These are phyloP conservation scores for Eutrema yunnanense DNA, from an alignment of 345 rosid genomes.

Conservation along the genomic window DNA sequence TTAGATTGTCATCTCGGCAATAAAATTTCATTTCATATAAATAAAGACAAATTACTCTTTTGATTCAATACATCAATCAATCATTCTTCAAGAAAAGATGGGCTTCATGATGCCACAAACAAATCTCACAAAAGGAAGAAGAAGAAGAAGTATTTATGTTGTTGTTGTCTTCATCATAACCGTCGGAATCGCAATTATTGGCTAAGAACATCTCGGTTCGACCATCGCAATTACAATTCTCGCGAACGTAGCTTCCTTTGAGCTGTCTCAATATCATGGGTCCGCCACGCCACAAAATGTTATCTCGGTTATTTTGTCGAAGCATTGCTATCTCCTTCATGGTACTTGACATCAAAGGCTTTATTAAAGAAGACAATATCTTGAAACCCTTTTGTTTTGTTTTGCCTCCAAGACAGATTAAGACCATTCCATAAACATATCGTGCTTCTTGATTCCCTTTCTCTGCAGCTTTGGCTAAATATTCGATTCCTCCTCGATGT, in stretches of 20 bases:
- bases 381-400: neutral
- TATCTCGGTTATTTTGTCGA: neutral
- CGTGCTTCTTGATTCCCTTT: neutral
- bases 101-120: neutral
- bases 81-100: neutral
- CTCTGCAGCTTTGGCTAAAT: neutral
- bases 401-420: neutral
- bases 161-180: neutral
- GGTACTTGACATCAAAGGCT: neutral
- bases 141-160: neutral
- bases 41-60: neutral
- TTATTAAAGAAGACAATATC: neutral
- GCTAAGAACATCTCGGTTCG: neutral
- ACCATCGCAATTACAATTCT: neutral
- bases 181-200: neutral
- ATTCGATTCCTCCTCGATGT: neutral
- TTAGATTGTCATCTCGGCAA: slow-evolving; percentile 10
- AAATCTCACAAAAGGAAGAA: neutral
- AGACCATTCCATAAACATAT: neutral
- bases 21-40: neutral
- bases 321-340: neutral
- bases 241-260: neutral
- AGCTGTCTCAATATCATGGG: neutral
- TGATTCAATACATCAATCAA: neutral
- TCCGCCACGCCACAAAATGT: neutral